Base-by-base conservation (phyloP, 768 basidiomycete species). In the Clavulina sp. region DNA sequence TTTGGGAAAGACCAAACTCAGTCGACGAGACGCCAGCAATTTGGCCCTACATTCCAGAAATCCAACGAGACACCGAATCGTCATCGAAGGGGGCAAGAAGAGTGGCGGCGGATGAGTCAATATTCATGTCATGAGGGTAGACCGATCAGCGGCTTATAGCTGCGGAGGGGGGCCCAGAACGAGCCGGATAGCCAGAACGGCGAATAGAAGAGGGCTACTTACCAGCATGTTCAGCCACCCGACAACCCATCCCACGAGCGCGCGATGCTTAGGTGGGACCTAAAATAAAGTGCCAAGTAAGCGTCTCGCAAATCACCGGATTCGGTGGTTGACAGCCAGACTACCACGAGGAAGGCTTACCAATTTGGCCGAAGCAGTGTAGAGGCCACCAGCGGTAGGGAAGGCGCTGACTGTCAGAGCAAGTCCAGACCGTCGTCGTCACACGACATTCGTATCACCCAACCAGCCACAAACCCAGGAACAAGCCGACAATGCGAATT, bases 201-300 rank as follows among this genome's bases (percentile, higher is more conserved):
- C 26, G 24, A 16, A 26, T 13, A 13, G 36, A 44, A 54, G 30
- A 29, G 32, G 33, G 29, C 29, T 40, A 60, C 66, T 19, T 55
- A 74, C 80, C 83, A 85, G 73, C 38, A 85, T 77, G 61, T 88
- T 88, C 41, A 88, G 70, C 83, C 83, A 85, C 47, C 83, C 83
- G 18, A 84, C 82, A 6, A 82, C 33, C 46, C 52, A 58, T 16
- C 58, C 55, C 2, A 58, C 53, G n/a, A 49, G 26, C 3, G 57
- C 52, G 24, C 59, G 53, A n/a, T 53, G 41, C 41, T 46, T 36
- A n/a, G 32, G 36, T 21, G 55, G 56, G 26, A 54, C 55, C 21
- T 55, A 30, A 26, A 46, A 9, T 38, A 38, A 13, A 13, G 36
- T 21, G 21, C 26, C 24, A 16, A 1, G 9, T 9, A n/a, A n/a